Evolutionary conservation across 805 yeast species (phyloP).

Genomic region (Saccharomycopsis sp.): DNA sequence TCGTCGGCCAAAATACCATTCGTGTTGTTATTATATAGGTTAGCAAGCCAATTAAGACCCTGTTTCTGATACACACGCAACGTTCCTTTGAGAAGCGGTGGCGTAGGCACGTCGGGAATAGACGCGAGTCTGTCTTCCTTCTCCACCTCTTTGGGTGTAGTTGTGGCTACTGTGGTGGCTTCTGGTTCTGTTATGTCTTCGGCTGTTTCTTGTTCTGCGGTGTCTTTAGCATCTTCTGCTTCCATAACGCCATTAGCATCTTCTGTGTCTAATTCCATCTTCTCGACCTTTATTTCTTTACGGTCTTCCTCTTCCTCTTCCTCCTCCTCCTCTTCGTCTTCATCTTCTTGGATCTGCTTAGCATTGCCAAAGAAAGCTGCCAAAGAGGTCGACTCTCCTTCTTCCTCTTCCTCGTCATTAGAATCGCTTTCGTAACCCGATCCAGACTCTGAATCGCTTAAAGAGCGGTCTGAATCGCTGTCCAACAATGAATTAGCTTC

Average conservation of each 20-base stretch:
- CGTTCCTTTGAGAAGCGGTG: constrained; percentile 63
- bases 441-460: constrained; percentile 19
- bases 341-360: constrained; percentile 25
- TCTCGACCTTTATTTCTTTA: constrained; percentile 17
- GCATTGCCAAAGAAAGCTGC: constrained; percentile 35
- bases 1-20: constrained; percentile 98
- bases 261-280: constrained; percentile 2
- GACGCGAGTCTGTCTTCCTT: constrained; percentile 28
- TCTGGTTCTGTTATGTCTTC: background rate
- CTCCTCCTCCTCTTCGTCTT: constrained; percentile 33
- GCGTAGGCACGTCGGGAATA: constrained; percentile 65
- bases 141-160: constrained; percentile 19
- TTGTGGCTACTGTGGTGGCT: constrained; percentile 20
- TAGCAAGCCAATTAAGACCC: constrained; percentile 96
- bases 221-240: constrained; percentile 17
- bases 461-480: constrained; percentile 22
- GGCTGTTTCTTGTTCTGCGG: constrained; percentile 20
- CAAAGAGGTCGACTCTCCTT: constrained; percentile 23
- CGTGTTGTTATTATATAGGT: constrained; percentile 83
- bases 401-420: constrained; percentile 22
- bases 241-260: constrained; percentile 9
- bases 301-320: constrained; percentile 22
- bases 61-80: constrained; percentile 90
- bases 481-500: constrained; percentile 21
- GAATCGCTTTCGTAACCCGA: constrained; percentile 23